Conservation (phyloP, 2,329 filamentous ascomycete genomes). For the Gaeumannomyces sp. region DNA sequence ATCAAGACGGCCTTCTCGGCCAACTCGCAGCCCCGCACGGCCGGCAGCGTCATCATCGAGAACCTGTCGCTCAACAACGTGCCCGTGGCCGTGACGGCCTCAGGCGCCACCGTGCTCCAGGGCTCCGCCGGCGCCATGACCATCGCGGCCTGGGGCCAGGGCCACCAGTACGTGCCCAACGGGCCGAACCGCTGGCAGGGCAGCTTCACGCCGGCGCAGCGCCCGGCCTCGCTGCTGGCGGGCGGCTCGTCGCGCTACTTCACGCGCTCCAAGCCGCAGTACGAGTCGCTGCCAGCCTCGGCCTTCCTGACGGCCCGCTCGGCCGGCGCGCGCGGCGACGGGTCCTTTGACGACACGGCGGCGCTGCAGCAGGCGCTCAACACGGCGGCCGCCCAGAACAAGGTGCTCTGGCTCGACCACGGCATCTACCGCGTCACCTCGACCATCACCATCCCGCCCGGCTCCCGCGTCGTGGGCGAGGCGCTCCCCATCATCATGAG, state of each 20-base stretch:
- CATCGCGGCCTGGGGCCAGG: slow-evolving; percentile 61
- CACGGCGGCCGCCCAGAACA: slow-evolving; percentile 37
- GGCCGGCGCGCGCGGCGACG: slow-evolving; percentile 39
- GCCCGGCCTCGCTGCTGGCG: slow-evolving; percentile 48
- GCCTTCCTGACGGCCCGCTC: slow-evolving; percentile 48
- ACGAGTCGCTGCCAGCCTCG: slow-evolving; percentile 48
- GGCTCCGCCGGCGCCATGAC: slow-evolving; percentile 44
- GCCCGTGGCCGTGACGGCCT: slow-evolving; percentile 31
- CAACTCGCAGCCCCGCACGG: slow-evolving; percentile 33
- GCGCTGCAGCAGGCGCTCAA: slow-evolving; percentile 53
- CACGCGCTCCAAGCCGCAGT: slow-evolving; percentile 67
- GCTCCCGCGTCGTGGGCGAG: slow-evolving; percentile 51
- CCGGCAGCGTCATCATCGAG: slow-evolving; percentile 53
- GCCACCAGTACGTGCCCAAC: slow-evolving; percentile 51
- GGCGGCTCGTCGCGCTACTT: slow-evolving; percentile 37
- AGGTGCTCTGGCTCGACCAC: slow-evolving; percentile 51
- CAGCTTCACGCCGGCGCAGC: slow-evolving; percentile 34
- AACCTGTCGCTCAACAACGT: slow-evolving; percentile 34
- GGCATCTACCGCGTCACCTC: slow-evolving; percentile 47
- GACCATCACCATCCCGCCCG: slow-evolving; percentile 40
- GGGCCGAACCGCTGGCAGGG: slow-evolving; percentile 41
- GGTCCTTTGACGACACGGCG: slow-evolving; percentile 51
- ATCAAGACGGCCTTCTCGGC: slow-evolving; percentile 55
- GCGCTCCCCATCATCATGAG: slow-evolving; percentile 46
- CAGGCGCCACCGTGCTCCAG: slow-evolving; percentile 41